phyloP scores from a whole-genome alignment of 73 alveolate genomes.

The Tetrahymena borealis region DNA sequence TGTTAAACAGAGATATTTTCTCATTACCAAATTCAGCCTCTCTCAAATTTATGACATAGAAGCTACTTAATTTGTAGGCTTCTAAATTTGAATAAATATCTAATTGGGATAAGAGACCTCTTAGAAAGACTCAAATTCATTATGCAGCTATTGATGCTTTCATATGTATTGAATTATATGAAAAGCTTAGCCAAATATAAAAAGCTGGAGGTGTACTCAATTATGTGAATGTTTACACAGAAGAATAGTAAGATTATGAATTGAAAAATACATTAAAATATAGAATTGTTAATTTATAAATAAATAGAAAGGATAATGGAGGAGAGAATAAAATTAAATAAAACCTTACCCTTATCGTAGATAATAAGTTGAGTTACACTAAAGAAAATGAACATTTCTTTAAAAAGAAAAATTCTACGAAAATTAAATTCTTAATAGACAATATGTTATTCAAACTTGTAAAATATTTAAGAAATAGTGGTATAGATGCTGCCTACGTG shows the following conservation, averaged over 20 bases:
- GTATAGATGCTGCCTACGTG: conserved; percentile 35
- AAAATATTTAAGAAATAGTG: conserved; percentile 21
- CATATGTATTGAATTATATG: conserved; percentile 17
- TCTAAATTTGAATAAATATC: conserved; percentile 82
- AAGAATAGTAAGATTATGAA: neutral
- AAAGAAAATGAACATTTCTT: neutral
- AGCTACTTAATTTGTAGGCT: conserved; percentile 2
- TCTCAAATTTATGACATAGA: neutral
- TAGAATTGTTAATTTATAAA: neutral
- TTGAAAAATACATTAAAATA: neutral
- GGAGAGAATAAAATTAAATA: neutral
- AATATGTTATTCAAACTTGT: conserved; percentile 23
- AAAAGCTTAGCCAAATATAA: neutral
- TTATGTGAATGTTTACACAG: neutral
- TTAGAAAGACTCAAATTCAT: conserved; percentile 73
- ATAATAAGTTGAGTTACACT: conserved; percentile 3
- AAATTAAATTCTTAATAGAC: conserved; percentile 19
- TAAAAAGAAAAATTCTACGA: neutral
- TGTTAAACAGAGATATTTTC: neutral
- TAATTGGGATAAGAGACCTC: conserved; percentile 85
- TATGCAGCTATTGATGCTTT: conserved; percentile 92
- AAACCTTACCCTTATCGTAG: neutral
- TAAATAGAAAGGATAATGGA: neutral
- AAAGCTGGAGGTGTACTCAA: neutral
- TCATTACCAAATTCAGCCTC: neutral